phyloP scores from a whole-genome alignment of 371 early-diverging fungal species.

The Circinella minor region DNA sequence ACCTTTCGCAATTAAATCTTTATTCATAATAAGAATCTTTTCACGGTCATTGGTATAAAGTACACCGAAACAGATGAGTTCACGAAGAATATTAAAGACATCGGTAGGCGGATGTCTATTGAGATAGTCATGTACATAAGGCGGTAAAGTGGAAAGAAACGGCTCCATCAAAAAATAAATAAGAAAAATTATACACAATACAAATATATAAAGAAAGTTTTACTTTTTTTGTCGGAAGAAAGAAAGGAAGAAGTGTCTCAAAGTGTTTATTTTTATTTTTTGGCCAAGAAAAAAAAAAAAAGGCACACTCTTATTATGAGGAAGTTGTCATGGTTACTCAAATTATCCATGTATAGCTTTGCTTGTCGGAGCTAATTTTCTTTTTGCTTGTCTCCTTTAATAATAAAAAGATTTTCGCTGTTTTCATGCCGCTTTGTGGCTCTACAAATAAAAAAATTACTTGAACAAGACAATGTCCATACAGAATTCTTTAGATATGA shows the following conservation, averaged over 20 bases:
- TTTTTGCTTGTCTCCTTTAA: no score
- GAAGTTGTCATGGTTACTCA: no score
- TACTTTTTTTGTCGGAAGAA: neutral
- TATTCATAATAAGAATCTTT: conserved; percentile 27
- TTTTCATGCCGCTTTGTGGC: no score
- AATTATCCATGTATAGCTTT: no score
- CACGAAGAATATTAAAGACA: conserved; percentile 45
- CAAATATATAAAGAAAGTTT: neutral
- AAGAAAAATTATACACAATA: neutral
- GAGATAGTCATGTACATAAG: conserved; percentile 51
- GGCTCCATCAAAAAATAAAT: conserved; percentile 38
- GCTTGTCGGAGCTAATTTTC: no score
- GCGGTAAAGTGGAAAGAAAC: conserved; percentile 52
- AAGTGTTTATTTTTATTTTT: no score
- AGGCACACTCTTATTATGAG: no score
- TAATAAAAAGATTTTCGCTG: no score
- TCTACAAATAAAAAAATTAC: no score
- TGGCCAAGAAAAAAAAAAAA: no score
- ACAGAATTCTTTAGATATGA: no score
- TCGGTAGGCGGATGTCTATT: conserved; percentile 51
- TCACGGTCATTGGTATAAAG: conserved; percentile 53
- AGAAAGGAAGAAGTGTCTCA: neutral
- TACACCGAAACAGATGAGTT: conserved; percentile 55
- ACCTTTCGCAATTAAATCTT: conserved; percentile 30
- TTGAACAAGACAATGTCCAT: no score